These are phyloP conservation scores for Exophiala sideris DNA, from an alignment of 2,329 filamentous ascomycete species.

Conservation along the genomic window DNA sequence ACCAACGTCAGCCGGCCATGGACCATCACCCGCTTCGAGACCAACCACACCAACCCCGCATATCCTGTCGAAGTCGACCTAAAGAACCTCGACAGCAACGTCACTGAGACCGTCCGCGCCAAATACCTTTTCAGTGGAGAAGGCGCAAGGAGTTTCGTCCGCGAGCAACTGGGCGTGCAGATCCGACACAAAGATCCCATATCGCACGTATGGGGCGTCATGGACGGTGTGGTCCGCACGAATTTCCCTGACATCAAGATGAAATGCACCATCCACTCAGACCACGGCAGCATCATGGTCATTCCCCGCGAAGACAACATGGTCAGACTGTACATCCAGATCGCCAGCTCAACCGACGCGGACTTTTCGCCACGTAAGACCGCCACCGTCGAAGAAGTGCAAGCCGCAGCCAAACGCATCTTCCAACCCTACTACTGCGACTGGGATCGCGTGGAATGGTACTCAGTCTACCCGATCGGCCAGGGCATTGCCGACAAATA, in stretches of 20 bases:
- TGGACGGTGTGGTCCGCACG: slow-evolving; percentile 63
- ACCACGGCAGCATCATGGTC: slow-evolving; percentile 62
- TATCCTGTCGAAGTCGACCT: slow-evolving; percentile 80
- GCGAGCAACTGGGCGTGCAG: slow-evolving; percentile 64
- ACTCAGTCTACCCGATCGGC: slow-evolving; percentile 63
- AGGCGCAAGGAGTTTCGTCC: slow-evolving; percentile 59
- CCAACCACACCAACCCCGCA: slow-evolving; percentile 58
- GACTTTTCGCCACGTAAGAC: slow-evolving; percentile 62
- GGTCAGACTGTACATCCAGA: slow-evolving; percentile 53
- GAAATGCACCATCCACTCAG: slow-evolving; percentile 66
- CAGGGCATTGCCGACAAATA: slow-evolving; percentile 64
- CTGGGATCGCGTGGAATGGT: slow-evolving; percentile 65
- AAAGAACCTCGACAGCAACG: slow-evolving; percentile 70
- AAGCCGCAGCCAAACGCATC: slow-evolving; percentile 56
- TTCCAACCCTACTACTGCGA: slow-evolving; percentile 58
- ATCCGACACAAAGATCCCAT: slow-evolving; percentile 63
- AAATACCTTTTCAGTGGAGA: slow-evolving; percentile 64
- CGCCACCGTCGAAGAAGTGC: slow-evolving; percentile 58
- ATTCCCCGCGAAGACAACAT: slow-evolving; percentile 52
- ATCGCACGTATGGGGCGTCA: slow-evolving; percentile 63
- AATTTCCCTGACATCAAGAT: slow-evolving; percentile 63
- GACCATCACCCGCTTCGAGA: slow-evolving; percentile 61
- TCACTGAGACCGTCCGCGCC: slow-evolving; percentile 61
- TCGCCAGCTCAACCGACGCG: slow-evolving; percentile 59
- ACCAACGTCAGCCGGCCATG: slow-evolving; percentile 57